Conservation (phyloP, 176 grass and related monocot species). For the Carex myosuroides region DNA sequence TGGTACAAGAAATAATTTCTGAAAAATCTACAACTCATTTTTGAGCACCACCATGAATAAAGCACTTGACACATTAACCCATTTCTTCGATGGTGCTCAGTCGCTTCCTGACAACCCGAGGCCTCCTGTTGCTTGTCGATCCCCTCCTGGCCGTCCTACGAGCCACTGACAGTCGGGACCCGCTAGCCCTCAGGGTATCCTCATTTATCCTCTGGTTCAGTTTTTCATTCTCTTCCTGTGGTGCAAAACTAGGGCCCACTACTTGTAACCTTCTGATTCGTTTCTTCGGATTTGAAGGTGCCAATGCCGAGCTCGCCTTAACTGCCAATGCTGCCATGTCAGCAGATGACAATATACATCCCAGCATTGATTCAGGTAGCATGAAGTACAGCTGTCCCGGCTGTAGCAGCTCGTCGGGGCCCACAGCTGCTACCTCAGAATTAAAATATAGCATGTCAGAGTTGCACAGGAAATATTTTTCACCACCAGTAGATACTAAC, state of each 20-base stretch:
- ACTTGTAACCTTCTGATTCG: constrained; percentile 15
- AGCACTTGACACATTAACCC: background rate
- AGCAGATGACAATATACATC: constrained; percentile 18
- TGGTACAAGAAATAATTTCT: background rate
- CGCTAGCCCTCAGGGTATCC: background rate
- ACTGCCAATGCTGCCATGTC: constrained; percentile 50
- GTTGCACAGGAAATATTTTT: constrained; percentile 23
- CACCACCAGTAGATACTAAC: too few species aligned
- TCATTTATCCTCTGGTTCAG: constrained; percentile 38
- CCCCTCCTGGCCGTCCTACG: background rate
- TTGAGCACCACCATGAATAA: too few species aligned
- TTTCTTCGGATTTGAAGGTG: background rate
- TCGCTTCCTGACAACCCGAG: constrained; percentile 6
- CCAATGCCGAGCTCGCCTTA: constrained; percentile 37
- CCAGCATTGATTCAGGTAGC: constrained; percentile 26
- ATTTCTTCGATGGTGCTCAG: constrained; percentile 42
- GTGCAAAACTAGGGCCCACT: constrained; percentile 25
- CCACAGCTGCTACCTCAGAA: constrained; percentile 21
- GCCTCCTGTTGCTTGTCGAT: background rate
- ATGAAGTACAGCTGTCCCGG: constrained; percentile 46
- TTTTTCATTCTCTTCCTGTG: background rate
- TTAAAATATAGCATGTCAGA: constrained; percentile 61
- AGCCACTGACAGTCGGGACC: background rate
- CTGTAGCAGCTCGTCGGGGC: constrained; percentile 24
- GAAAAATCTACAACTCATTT: background rate